Evolutionary conservation across 495 filamentous ascomycete genomes (phyloP).

Genomic region (Penicillium psychrofluorescens): DNA sequence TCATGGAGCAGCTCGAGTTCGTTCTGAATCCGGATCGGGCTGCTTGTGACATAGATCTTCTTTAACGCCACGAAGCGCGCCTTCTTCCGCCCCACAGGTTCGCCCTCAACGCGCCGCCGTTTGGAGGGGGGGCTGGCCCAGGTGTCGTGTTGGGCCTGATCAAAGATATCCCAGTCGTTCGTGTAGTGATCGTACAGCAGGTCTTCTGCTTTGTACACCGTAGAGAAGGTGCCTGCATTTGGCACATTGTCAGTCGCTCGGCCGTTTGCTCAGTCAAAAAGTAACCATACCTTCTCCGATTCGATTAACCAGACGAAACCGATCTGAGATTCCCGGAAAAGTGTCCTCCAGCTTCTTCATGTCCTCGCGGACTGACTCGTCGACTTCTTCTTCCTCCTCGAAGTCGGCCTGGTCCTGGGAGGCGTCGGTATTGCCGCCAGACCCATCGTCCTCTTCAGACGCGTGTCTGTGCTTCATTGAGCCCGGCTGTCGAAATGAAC

Average conservation of each 20-base stretch:
- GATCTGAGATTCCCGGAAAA: conserved; percentile 74
- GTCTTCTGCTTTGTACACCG: conserved; percentile 98
- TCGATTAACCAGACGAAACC: conserved; percentile 86
- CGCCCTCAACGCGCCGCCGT: conserved; percentile 28
- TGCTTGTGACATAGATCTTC: conserved; percentile 98
- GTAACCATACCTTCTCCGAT: conserved; percentile 77
- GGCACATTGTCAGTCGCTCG: conserved; percentile 4
- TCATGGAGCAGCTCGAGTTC: conserved; percentile 95
- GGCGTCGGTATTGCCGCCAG: conserved; percentile 17
- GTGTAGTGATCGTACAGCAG: conserved; percentile 75
- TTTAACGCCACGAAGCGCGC: conserved; percentile 91
- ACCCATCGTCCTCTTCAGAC: conserved; percentile 22
- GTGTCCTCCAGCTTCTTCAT: conserved; percentile 76
- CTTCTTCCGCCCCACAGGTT: conserved; percentile 25
- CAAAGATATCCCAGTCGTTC: conserved; percentile 75
- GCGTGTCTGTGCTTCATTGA: conserved; percentile 13
- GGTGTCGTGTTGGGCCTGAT: conserved; percentile 50
- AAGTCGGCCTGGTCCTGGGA: conserved; percentile 9
- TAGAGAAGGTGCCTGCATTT: conserved; percentile 81
- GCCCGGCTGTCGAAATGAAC: conserved; percentile 6
- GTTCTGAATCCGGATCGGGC: conserved; percentile 87
- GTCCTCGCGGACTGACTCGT: conserved; percentile 69
- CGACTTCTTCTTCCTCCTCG: conserved; percentile 52
- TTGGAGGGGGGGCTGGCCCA: conserved; percentile 57
- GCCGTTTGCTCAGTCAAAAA: background rate